Evolutionary conservation across 306 rosid species (phyloP).

Genomic region (Prunus salicina): DNA sequence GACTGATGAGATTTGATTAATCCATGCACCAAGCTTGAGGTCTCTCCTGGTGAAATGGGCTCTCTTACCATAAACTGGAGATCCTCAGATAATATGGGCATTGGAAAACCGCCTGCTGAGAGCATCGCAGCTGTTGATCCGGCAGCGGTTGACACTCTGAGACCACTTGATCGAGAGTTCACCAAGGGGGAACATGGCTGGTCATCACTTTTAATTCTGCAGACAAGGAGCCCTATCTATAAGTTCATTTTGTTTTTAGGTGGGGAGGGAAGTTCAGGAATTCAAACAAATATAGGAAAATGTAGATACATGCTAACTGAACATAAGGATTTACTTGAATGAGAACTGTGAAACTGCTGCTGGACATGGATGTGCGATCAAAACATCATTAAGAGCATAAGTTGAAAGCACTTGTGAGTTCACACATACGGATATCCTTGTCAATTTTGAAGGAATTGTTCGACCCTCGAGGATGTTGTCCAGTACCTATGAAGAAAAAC

Average conservation of each 20-base stretch:
- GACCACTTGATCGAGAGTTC: constrained; percentile 81
- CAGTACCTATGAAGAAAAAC: constrained; percentile 50
- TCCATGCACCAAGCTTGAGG: constrained; percentile 56
- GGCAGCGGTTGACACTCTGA: constrained; percentile 83
- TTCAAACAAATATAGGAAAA: neutral
- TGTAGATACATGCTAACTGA: neutral
- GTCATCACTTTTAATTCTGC: constrained; percentile 57
- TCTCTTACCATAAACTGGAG: constrained; percentile 95
- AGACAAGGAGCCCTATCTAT: neutral
- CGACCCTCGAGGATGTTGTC: constrained; percentile 59
- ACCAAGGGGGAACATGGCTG: constrained; percentile 46
- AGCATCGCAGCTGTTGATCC: constrained; percentile 96
- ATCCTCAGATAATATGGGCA: constrained; percentile 64
- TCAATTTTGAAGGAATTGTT: constrained; percentile 49
- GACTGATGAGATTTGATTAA: constrained; percentile 42
- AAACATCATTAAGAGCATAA: constrained; percentile 79
- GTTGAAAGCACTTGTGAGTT: constrained; percentile 49
- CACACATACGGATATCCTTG: constrained; percentile 56
- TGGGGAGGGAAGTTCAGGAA: neutral
- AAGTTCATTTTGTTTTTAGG: neutral
- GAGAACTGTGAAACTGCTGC: constrained; percentile 85
- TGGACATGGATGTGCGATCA: constrained; percentile 83
- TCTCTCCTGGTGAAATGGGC: constrained; percentile 50
- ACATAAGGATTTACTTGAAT: constrained; percentile 46
- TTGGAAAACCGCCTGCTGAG: constrained; percentile 80